Base-by-base conservation (phyloP, 805 yeast species). In the Lipomyces mesembrius region DNA sequence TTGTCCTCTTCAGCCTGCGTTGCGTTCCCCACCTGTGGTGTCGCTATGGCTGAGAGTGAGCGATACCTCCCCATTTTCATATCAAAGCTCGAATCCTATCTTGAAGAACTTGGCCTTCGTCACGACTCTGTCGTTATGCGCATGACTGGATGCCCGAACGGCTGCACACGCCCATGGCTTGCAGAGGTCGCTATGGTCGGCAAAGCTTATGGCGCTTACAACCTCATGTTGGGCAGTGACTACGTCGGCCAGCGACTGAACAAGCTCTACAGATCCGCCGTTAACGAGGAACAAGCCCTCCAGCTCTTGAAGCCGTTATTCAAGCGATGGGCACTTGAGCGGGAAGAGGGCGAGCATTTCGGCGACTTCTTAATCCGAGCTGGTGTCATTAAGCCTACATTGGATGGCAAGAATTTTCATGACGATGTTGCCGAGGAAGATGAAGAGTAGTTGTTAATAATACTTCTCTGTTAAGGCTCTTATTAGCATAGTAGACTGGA, bases 101-200 rank as follows among this genome's bases (percentile, higher is more conserved):
- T 94, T 66, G 98, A 94, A 79, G 97, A 92, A 75, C 87, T 88
- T 72, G 98, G 98, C 8, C 84, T 94, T 74, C 89, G 97, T 77
- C 97, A 92, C 75, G 98, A 94, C 79, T 88, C 97, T 8, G 85
- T 94, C 72, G 97, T 92, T 34, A 89, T 94, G 96, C 88, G 98
- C 82, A 93, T 94, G 98, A 94, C 98, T 37, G 98, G 98, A 64
- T 94, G 98, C 84, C 98, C 98, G 64, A 94, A 94, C 78, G 98
- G 98, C 73, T 94, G 98, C 83, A 94, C 98, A 27, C 88, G 98
- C 79, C 98, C 98, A 34, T 94, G 97, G 97, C 81, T 94, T 61
- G 98, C 98, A 4, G 98, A 94, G 79, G 87, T 94, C 66, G 98
- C 98, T 0, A 83, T 92, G 67, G 96, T 94, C 64, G 98, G 98